phyloP scores from a whole-genome alignment of 768 basidiomycete genomes.

The Ephemerocybe angulata region DNA sequence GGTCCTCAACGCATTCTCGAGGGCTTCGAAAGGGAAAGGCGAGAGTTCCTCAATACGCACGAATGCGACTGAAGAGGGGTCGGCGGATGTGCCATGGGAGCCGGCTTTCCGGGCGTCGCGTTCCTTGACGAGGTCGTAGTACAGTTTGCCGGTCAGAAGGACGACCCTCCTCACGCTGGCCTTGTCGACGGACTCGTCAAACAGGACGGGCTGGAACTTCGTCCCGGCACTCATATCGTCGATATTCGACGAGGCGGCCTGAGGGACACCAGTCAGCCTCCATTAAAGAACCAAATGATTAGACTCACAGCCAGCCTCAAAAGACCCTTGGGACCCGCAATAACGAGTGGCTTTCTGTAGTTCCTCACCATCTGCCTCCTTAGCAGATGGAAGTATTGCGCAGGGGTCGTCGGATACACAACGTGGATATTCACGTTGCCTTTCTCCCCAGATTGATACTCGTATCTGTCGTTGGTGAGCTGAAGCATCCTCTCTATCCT shows the following conservation, averaged over 20 bases:
- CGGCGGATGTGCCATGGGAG: constrained; percentile 12
- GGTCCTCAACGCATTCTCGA: constrained; percentile 41
- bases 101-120: constrained; percentile 40
- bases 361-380: constrained; percentile 81
- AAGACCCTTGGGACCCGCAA: constrained; percentile 82
- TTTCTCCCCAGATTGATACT: constrained; percentile 27
- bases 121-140: constrained; percentile 80
- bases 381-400: constrained; percentile 92
- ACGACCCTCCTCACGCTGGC: constrained; percentile 58
- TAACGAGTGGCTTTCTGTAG: constrained; percentile 81
- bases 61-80: constrained; percentile 56
- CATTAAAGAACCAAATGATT: not conserved
- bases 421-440: constrained; percentile 81
- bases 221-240: constrained; percentile 57
- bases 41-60: constrained; percentile 82
- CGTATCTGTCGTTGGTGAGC: constrained; percentile 72
- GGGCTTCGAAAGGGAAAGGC: constrained; percentile 75
- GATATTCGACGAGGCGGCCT: constrained; percentile 75
- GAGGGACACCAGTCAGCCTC: not conserved
- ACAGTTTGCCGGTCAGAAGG: constrained; percentile 78
- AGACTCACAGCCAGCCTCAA: constrained; percentile 71
- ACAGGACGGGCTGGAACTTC: constrained; percentile 64
- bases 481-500: constrained; percentile 90
- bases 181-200: constrained; percentile 40
- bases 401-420: constrained; percentile 82